Evolutionary conservation across 2,329 filamentous ascomycete genomes (phyloP), one percentile per base, ranked within the genome.

Genomic region (Neurospora sp.): DNA sequence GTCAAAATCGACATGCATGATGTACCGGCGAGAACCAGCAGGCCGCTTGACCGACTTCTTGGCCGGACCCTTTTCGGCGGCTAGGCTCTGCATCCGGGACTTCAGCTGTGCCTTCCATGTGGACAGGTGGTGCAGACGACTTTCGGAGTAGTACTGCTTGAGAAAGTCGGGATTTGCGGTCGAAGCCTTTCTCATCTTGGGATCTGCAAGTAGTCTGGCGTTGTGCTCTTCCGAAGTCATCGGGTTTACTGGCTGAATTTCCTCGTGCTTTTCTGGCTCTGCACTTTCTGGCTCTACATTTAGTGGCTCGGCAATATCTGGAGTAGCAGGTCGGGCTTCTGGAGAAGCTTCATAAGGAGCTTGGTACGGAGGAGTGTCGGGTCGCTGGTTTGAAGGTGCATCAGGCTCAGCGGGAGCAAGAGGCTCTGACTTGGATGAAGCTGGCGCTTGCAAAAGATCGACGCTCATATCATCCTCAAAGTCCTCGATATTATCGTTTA

Each of bases 31-130:
- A 3, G 89, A 81, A 0, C 90, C 91, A 13, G 86, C 83, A 36
- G 84, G 84, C 58, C 84, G 84, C 75, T 89, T 83, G 74, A 82
- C 6, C 73, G 78, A 75, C 78, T 85, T 80, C 2, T 76, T 39
- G 76, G 84, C 69, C 71, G 83, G 74, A 0, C 81, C 80, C 76
- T 90, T 93, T 74, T 96, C 91, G 1, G 87, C 86, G 9, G 94
- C 90, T 69, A 97, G 82, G 8, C 86, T 89, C 79, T 97, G 95
- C 77, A 99, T 89, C 75, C 91, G 90, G 0, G 93, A 90, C 79
- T 98, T 99, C 4, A 99, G 82, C 71, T 97, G 92, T 1, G 95
- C 92, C 82, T 98, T 99, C 96, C 96, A 98, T 0, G 93, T 93
- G 0, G 95, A 97, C 0, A 99, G 83, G 78, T 99, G 96, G 79